Evolutionary conservation across 2,329 filamentous ascomycete genomes (phyloP).

Genomic region (Alternaria sp.): DNA sequence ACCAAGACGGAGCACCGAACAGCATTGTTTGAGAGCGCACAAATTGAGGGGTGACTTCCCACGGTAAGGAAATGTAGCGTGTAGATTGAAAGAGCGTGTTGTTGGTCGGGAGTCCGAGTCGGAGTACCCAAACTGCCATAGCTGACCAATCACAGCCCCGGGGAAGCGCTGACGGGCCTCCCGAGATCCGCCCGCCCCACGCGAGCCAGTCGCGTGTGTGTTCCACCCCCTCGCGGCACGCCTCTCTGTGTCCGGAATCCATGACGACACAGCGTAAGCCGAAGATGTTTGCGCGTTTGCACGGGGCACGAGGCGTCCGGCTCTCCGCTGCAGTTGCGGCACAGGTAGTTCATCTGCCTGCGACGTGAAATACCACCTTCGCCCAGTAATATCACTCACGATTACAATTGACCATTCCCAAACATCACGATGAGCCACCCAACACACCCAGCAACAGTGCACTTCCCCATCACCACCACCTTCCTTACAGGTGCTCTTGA

Average conservation of each 20-base stretch:
- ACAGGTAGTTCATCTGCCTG: background rate
- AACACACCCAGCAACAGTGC: constrained; percentile 54
- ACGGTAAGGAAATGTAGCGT: background rate
- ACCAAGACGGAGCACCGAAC: background rate
- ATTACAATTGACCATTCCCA: background rate
- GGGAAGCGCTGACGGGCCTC: background rate
- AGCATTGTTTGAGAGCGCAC: no score
- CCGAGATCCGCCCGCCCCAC: background rate
- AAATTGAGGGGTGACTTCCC: background rate
- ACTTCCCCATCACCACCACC: constrained; percentile 57
- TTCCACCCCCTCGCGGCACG: background rate
- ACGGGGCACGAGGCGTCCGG: background rate
- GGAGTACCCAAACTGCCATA: background rate
- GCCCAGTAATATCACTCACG: background rate
- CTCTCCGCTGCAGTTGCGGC: constrained; percentile 6
- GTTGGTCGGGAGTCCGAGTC: background rate
- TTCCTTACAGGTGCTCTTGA: constrained; percentile 52
- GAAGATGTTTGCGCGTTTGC: background rate
- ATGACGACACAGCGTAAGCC: constrained; percentile 13
- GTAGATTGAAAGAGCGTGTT: background rate
- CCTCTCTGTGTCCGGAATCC: background rate
- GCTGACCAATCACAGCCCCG: background rate
- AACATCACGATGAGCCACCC: constrained; percentile 46
- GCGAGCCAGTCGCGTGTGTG: background rate
- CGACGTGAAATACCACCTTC: background rate